Conservation (phyloP, 2,329 filamentous ascomycete genomes). For the Curvularia verruculosa region DNA sequence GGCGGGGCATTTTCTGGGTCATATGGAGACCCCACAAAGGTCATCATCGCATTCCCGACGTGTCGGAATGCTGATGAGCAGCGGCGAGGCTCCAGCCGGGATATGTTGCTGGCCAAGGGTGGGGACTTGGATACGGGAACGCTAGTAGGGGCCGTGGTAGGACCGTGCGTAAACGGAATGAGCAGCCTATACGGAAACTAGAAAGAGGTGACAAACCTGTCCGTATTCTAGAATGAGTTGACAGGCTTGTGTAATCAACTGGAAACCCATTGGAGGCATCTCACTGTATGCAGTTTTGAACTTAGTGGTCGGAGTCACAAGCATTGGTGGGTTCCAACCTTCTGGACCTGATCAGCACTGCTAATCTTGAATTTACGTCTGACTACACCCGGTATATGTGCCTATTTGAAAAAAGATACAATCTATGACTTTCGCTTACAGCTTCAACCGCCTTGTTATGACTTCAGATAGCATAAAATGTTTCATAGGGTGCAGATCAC, state of each 20-base stretch:
- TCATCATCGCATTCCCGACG: slow-evolving; percentile 33
- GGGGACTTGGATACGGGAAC: slow-evolving; percentile 1
- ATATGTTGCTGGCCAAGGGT: background rate
- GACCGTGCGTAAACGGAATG: background rate
- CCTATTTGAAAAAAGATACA: background rate
- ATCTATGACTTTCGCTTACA: background rate
- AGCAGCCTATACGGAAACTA: background rate
- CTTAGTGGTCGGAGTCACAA: background rate
- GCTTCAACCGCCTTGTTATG: background rate
- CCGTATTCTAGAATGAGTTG: background rate
- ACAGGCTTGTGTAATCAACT: background rate
- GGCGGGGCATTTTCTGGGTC: slow-evolving; percentile 34
- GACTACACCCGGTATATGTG: background rate
- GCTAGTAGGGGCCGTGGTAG: background rate
- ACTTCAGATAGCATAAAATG: too few species aligned
- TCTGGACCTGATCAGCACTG: background rate
- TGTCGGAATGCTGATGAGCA: slow-evolving; percentile 1
- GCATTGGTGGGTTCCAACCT: background rate
- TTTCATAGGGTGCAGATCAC: too few species aligned
- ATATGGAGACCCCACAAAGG: slow-evolving; percentile 26
- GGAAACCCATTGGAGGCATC: background rate
- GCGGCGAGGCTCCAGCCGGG: background rate
- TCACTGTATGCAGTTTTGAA: background rate
- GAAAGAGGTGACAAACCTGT: background rate
- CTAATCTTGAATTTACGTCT: background rate